Evolutionary conservation across 2,329 filamentous ascomycete genomes (phyloP).

Genomic region (Elsinoe batatas): DNA sequence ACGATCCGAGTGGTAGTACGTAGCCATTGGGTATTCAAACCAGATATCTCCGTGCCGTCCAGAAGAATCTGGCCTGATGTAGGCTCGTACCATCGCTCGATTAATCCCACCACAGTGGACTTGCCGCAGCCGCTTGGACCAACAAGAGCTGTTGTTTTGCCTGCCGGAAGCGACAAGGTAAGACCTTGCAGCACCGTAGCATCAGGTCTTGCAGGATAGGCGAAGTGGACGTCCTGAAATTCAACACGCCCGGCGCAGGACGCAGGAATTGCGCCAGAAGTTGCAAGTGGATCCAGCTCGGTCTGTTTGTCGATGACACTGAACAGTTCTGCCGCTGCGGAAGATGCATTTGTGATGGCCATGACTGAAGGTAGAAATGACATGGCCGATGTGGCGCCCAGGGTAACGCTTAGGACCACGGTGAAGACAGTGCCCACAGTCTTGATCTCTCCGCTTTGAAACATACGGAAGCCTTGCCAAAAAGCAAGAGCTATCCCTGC

Average conservation of each 20-base stretch:
- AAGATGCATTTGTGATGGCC: constrained; percentile 34
- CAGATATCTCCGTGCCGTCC: constrained; percentile 23
- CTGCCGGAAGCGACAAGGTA: constrained; percentile 29
- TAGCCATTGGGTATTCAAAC: constrained; percentile 27
- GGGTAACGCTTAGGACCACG: constrained; percentile 22
- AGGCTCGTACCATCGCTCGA: constrained; percentile 28
- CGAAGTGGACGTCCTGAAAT: constrained; percentile 58
- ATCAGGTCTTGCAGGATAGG: constrained; percentile 48
- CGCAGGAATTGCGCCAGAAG: constrained; percentile 19
- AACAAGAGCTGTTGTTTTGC: constrained; percentile 38
- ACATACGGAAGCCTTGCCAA: constrained; percentile 36
- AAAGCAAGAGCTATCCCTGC: constrained; percentile 33
- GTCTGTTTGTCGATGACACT: constrained; percentile 33
- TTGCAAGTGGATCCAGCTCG: constrained; percentile 29
- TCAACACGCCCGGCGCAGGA: constrained; percentile 41
- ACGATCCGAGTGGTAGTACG: constrained; percentile 26
- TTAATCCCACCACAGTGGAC: constrained; percentile 28
- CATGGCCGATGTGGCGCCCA: constrained; percentile 31
- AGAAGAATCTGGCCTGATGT: constrained; percentile 24
- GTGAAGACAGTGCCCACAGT: constrained; percentile 29
- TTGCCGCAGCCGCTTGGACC: constrained; percentile 32
- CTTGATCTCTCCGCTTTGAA: constrained; percentile 23
- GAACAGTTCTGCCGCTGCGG: constrained; percentile 35
- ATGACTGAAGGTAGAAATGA: constrained; percentile 33
- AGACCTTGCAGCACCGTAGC: constrained; percentile 29